Conservation (phyloP, 2,329 filamentous ascomycete genomes). For the Xylariaceae sp. region DNA sequence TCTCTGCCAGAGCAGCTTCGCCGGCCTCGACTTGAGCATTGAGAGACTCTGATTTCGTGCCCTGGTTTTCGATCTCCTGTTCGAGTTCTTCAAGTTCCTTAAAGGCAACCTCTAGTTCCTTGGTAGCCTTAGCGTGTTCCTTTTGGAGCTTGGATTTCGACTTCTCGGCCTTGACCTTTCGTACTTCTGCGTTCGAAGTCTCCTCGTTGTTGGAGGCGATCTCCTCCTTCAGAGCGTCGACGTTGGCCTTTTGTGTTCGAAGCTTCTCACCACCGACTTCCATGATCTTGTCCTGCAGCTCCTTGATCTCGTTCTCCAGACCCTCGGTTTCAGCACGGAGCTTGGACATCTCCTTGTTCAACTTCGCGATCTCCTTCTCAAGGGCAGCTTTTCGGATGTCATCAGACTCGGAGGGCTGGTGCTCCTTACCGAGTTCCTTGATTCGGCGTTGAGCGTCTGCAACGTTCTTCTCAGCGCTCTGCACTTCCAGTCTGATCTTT, state of each 20-base stretch:
- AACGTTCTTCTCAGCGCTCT: constrained; percentile 79
- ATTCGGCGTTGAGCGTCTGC: constrained; percentile 78
- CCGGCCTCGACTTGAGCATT: constrained; percentile 73
- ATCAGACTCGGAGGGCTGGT: constrained; percentile 75
- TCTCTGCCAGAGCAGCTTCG: constrained; percentile 68
- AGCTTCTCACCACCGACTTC: constrained; percentile 92
- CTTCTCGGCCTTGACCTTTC: constrained; percentile 90
- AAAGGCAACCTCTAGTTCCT: constrained; percentile 68
- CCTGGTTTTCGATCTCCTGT: constrained; percentile 71
- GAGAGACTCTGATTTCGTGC: constrained; percentile 66
- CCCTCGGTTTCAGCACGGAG: constrained; percentile 81
- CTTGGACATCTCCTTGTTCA: constrained; percentile 73
- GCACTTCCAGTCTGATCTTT: constrained; percentile 82
- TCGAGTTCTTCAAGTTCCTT: constrained; percentile 73
- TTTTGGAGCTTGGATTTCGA: constrained; percentile 82
- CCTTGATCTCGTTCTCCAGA: constrained; percentile 88
- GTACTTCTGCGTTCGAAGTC: constrained; percentile 79
- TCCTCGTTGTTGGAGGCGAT: constrained; percentile 76
- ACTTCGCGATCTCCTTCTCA: constrained; percentile 69
- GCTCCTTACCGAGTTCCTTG: constrained; percentile 75
- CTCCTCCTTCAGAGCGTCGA: constrained; percentile 82
- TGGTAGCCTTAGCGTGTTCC: constrained; percentile 69
- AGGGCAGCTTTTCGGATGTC: constrained; percentile 66
- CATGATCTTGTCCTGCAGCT: constrained; percentile 95
- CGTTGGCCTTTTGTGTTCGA: constrained; percentile 81